Base-by-base conservation (phyloP, 2,329 filamentous ascomycete species). In the Stachybotrys chartarum region DNA sequence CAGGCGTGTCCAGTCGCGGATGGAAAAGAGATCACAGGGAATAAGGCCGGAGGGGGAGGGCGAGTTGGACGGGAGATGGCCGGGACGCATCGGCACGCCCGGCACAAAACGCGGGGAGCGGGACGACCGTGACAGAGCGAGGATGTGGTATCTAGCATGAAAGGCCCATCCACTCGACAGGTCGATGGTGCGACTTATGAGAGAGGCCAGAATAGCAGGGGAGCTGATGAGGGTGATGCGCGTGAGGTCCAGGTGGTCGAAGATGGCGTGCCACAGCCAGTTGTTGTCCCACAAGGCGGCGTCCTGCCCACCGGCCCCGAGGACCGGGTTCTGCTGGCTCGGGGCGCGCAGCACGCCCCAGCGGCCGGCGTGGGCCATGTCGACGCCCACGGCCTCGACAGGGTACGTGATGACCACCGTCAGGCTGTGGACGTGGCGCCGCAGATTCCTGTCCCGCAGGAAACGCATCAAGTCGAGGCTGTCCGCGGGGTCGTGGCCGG, bases 1-100 rank as follows among this genome's bases (percentile, higher is more conserved):
- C 0, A 91, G 63, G 17, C 80, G 78, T 0, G 76, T 78, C 88
- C 89, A 92, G 2, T 80, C 79, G 1, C 81, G 78, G n/a, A 80
- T 72, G 30, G 77, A 76, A 49, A 90, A 78, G 1, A 90, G 69
- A 11, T 65, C 66, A 59, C 68, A 72, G 2, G 68, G 64, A 1
- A 64, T 59, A 18, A 61, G 53, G 6, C 53, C 56, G 14, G n/a
- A 14, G 18, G 58, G 8, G 50, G 50, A 35, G 56, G 49, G 49
- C 1, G 53, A 50, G 3, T 60, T 55, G 1, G 63, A 64, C 3
- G 62, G 63, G 7, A 56, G 18, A 3, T 50, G 30, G 11, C 50
- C 52, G 32, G 48, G 54, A 52, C 52, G 18, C 24, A 18, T n/a
- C 8, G 6, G n/a, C 16, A 18, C 16, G 49, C 14, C 16, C 17